phyloP scores from a whole-genome alignment of 192 early-diverging fungal genomes.

The Umbelopsis isabellina region DNA sequence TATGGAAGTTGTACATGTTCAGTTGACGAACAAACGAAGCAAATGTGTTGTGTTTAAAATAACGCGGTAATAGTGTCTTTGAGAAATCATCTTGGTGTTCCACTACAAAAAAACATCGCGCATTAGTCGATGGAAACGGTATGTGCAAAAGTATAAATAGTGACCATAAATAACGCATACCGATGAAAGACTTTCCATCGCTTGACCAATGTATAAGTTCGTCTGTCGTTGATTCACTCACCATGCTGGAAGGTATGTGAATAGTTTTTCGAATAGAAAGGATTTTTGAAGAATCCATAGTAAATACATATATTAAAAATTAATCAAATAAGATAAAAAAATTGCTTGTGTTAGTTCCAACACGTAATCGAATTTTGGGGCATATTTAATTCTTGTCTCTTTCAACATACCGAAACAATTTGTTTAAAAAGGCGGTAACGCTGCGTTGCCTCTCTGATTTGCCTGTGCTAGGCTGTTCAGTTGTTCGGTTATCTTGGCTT shows the following conservation, averaged over 20 bases:
- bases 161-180: background rate
- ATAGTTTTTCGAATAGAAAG: background rate
- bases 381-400: too few species aligned
- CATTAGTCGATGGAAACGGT: background rate
- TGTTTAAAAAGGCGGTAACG: conserved; percentile 18
- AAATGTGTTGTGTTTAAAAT: conserved; percentile 91
- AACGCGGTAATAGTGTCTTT: conserved; percentile 75
- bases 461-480: background rate
- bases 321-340: too few species aligned
- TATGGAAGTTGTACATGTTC: conserved; percentile 96
- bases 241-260: background rate
- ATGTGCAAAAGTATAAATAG: too few species aligned
- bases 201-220: conserved; percentile 4
- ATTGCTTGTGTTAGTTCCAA: too few species aligned
- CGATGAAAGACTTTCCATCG: conserved; percentile 15
- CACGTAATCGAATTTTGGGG: too few species aligned
- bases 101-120: conserved; percentile 31
- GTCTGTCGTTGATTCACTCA: background rate
- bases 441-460: conserved; percentile 1
- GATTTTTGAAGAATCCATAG: too few species aligned
- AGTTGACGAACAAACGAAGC: conserved; percentile 86
- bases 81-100: conserved; percentile 74
- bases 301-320: too few species aligned
- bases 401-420: conserved; percentile 8
- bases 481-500: background rate